Base-by-base conservation (phyloP, 768 basidiomycete genomes). In the Lepiota venenata region DNA sequence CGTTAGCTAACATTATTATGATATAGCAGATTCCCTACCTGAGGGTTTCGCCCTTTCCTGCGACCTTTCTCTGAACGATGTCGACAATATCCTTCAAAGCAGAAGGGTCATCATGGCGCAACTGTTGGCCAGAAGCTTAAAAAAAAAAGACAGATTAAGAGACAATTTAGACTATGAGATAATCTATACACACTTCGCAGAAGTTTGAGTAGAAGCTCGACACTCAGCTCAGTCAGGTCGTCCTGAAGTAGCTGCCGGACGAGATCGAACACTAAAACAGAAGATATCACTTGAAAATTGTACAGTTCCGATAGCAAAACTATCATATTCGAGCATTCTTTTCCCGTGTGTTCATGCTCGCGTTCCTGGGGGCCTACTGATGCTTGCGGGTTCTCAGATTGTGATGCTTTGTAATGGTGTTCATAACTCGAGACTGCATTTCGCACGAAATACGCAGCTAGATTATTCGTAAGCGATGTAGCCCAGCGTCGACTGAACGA, bases 201-300 rank as follows among this genome's bases (percentile, higher is more conserved):
- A 16, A 98, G 76, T 68, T 92, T 94, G 47, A 98, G 78, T 50
- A 99, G 61, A 4, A 96, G 72, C 66, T 98, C 97, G 6, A 97
- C 90, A 29, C 82, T 79, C 55, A 89, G 82, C 67, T 98, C 96
- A 0, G 78, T 76, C 50, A 96, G 70, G 2, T 82, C 74, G 4
- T 72, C 72, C 1, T 79, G 71, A 44, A 98, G 74, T 43, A 98
- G 77, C 12, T 77, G 75, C 7, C 89, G 84, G 59, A 98, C 86
- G 45, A 98, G 67, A 64, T 98, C 97, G 69, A 93, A 98, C 44
- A 98, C 72, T n/a, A 98, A 77, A 10, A 87, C 72, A 53, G 85
- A 92, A 2, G 91, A 91, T 50, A 98, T 81, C 20, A 98, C 91
- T 71, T 93, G 91, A 65, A 98, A 94, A 66, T 98, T 98, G 74